Percentiles rank a stretch among this genome's conserved stretches.
These are phyloP conservation scores for Rosellinia necatrix DNA, from an alignment of 2,329 filamentous ascomycete species.

Conservation along the genomic window DNA sequence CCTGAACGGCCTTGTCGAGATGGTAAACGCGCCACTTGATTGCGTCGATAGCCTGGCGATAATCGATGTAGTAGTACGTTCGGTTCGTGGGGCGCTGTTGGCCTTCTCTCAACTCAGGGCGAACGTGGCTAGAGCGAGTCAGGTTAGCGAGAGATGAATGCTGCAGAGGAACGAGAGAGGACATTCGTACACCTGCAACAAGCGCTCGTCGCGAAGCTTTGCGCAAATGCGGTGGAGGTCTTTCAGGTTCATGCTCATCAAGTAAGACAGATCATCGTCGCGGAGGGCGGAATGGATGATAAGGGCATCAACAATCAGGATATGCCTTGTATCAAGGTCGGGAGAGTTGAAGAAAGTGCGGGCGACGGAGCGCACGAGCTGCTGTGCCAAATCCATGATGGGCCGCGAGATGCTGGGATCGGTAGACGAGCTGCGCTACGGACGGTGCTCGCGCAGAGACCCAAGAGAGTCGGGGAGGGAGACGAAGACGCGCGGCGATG, in stretches of 20 bases:
- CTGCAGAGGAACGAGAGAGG: background rate
- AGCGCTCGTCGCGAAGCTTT: constrained; percentile 81
- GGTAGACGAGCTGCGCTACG: background rate
- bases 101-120: constrained; percentile 78
- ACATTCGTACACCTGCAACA: constrained; percentile 73
- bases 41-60: constrained; percentile 89
- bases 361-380: constrained; percentile 81
- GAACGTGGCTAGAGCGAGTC: constrained; percentile 60
- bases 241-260: constrained; percentile 89
- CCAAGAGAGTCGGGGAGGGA: too few species aligned
- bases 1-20: constrained; percentile 86
- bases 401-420: background rate
- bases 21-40: constrained; percentile 94
- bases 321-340: constrained; percentile 66
- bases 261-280: constrained; percentile 83
- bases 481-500: too few species aligned
- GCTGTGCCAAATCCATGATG: constrained; percentile 55
- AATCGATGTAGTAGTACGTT: constrained; percentile 97
- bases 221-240: constrained; percentile 89
- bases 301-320: constrained; percentile 77
- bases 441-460: background rate
- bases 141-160: constrained; percentile 14
- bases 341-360: constrained; percentile 79
- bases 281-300: constrained; percentile 77
- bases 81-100: constrained; percentile 81